These are phyloP conservation scores for Aspergillus uvarum DNA, from an alignment of 2,329 filamentous ascomycete species.

Conservation along the genomic window DNA sequence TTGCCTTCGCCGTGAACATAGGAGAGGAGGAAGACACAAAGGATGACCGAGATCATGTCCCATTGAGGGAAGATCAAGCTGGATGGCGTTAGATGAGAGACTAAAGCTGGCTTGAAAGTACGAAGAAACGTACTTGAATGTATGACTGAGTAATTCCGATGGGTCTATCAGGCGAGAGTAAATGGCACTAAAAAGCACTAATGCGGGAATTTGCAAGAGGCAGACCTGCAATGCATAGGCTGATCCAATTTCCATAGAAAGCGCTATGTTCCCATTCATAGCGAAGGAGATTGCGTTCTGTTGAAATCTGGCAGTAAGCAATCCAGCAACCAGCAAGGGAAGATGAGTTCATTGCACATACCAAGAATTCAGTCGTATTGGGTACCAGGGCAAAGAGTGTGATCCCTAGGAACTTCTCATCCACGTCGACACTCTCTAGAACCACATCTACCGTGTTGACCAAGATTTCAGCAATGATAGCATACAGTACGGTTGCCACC, in stretches of 20 bases:
- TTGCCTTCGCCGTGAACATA: conserved; percentile 99
- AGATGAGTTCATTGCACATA: conserved; percentile 48
- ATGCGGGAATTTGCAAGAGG: conserved; percentile 85
- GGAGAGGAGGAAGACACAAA: conserved; percentile 93
- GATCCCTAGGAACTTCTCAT: conserved; percentile 96
- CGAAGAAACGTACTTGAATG: conserved; percentile 50
- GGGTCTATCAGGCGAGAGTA: conserved; percentile 61
- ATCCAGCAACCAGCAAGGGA: neutral
- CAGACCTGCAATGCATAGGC: conserved; percentile 96
- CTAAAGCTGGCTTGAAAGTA: neutral
- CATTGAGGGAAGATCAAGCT: conserved; percentile 95
- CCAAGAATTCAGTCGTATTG: conserved; percentile 96
- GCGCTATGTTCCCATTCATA: conserved; percentile 98
- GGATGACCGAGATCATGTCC: conserved; percentile 96
- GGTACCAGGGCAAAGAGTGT: conserved; percentile 95
- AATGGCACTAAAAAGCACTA: conserved; percentile 86
- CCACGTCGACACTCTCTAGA: conserved; percentile 81
- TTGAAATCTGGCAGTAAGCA: neutral
- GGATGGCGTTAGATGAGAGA: conserved; percentile 17
- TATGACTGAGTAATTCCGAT: conserved; percentile 51
- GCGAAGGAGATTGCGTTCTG: conserved; percentile 98
- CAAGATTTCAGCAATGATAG: conserved; percentile 94
- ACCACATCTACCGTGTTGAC: conserved; percentile 98
- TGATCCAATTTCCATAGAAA: conserved; percentile 98
- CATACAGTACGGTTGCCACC: conserved; percentile 85